Conservation (phyloP, 305 asterid genomes). For the Fraxinus velutina region DNA sequence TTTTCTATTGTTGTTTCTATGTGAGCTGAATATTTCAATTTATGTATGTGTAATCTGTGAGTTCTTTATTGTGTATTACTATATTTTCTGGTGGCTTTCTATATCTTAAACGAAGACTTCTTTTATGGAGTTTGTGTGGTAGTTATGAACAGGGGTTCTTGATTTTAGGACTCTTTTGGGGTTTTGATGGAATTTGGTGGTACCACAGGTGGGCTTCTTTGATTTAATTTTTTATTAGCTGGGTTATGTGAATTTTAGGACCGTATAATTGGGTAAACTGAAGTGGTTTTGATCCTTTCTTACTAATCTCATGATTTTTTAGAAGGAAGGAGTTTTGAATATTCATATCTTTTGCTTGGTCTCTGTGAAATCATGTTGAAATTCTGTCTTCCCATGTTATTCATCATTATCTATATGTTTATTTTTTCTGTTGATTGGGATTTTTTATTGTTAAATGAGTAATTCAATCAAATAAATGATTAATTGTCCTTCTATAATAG, state of each 20-base stretch:
- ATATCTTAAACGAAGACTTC: not conserved
- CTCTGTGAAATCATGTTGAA: not conserved
- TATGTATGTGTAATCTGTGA: not conserved
- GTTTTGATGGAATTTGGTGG: not conserved
- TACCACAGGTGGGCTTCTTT: not conserved
- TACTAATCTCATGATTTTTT: not conserved
- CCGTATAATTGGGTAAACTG: not conserved
- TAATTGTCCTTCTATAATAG: not conserved
- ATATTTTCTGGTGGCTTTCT: not conserved
- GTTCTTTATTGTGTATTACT: not conserved
- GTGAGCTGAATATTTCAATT: not conserved
- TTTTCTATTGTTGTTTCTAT: not conserved
- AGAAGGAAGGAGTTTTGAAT: not conserved
- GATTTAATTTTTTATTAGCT: not conserved
- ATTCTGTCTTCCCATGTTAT: not conserved
- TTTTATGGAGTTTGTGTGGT: not conserved
- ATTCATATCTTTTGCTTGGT: not conserved
- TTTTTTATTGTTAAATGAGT: not conserved
- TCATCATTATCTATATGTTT: not conserved
- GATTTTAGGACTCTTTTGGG: not conserved
- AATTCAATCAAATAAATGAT: not conserved
- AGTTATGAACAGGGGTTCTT: not conserved
- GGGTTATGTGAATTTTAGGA: not conserved
- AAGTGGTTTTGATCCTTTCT: not conserved
- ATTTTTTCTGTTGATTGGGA: not conserved